phyloP scores from a whole-genome alignment of 768 basidiomycete genomes.

The Agaricus bisporus region DNA sequence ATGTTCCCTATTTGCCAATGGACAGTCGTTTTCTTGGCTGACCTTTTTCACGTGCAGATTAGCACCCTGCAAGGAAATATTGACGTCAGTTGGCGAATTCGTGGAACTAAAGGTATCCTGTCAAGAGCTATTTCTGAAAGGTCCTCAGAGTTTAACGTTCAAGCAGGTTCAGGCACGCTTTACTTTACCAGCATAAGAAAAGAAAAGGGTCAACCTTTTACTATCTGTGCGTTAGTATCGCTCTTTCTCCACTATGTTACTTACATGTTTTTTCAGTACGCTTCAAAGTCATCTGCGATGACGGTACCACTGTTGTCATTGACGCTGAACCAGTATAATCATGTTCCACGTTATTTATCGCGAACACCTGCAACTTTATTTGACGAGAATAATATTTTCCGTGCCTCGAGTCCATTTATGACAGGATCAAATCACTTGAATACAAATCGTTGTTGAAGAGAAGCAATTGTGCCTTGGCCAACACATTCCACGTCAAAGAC shows the following conservation, averaged over 20 bases:
- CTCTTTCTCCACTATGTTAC: background rate
- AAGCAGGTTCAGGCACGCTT: conserved; percentile 61
- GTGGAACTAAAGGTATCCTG: conserved; percentile 57
- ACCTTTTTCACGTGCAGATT: conserved; percentile 36
- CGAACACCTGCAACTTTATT: too few species aligned
- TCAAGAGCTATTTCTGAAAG: background rate
- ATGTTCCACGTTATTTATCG: conserved; percentile 6
- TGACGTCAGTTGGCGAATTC: conserved; percentile 71
- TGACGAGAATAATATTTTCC: too few species aligned
- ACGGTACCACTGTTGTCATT: conserved; percentile 45
- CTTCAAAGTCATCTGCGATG: conserved; percentile 61
- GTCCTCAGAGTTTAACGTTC: too few species aligned
- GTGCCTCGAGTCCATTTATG: too few species aligned
- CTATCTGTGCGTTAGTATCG: conserved; percentile 46
- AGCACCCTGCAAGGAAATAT: conserved; percentile 72
- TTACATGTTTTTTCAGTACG: conserved; percentile 37
- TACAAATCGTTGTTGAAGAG: too few species aligned
- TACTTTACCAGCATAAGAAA: conserved; percentile 83
- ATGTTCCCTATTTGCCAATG: conserved; percentile 21
- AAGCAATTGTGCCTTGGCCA: background rate
- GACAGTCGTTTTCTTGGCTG: background rate
- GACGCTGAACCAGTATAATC: conserved; percentile 24
- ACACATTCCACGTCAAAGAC: background rate
- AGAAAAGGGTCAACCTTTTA: conserved; percentile 65
- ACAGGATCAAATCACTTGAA: too few species aligned